A percentile compares a stretch with the other conserved stretches of the same genome.
Conservation (phyloP, 139 green algal species). For the Medakamo hakoo region DNA sequence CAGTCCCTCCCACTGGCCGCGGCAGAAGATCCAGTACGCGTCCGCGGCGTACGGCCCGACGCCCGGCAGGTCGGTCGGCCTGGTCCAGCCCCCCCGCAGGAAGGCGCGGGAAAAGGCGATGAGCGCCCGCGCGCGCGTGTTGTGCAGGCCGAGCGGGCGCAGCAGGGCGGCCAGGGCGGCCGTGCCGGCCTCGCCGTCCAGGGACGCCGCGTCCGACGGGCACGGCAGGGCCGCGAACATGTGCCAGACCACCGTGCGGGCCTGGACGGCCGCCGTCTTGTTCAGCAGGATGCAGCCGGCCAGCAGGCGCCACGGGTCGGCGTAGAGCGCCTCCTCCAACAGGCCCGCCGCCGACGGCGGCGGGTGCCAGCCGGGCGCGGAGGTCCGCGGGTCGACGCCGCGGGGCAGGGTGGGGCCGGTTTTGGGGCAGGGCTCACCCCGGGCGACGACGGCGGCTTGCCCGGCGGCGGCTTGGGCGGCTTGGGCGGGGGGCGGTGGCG, state of each 20-base stretch:
- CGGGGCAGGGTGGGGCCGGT: slow-evolving; percentile 2
- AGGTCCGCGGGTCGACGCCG: slow-evolving; percentile 13
- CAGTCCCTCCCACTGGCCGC: slow-evolving; percentile 34
- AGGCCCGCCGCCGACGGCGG: slow-evolving; percentile 52
- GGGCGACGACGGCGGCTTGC: too few species aligned
- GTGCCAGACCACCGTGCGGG: slow-evolving; percentile 60
- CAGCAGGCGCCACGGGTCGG: slow-evolving; percentile 81
- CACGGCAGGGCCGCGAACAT: slow-evolving; percentile 59
- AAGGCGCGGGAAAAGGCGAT: slow-evolving; percentile 66
- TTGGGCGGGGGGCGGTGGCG: too few species aligned
- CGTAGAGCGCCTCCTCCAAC: slow-evolving; percentile 72
- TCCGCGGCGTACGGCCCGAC: slow-evolving; percentile 76
- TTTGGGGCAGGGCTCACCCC: background rate
- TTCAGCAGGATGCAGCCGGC: slow-evolving; percentile 82
- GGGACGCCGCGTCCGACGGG: slow-evolving; percentile 35
- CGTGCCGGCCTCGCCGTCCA: slow-evolving; percentile 13
- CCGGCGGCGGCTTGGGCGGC: too few species aligned
- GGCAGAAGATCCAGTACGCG: slow-evolving; percentile 83
- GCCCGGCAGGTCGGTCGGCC: slow-evolving; percentile 59
- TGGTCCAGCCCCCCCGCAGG: slow-evolving; percentile 39
- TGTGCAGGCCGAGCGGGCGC: slow-evolving; percentile 59
- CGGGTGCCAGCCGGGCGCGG: slow-evolving; percentile 32
- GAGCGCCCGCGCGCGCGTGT: slow-evolving; percentile 52
- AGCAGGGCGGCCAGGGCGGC: slow-evolving; percentile 40
- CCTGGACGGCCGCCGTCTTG: slow-evolving; percentile 60